Evolutionary conservation across 2,329 filamentous ascomycete species (phyloP).

Genomic region (Didymella segeticola): DNA sequence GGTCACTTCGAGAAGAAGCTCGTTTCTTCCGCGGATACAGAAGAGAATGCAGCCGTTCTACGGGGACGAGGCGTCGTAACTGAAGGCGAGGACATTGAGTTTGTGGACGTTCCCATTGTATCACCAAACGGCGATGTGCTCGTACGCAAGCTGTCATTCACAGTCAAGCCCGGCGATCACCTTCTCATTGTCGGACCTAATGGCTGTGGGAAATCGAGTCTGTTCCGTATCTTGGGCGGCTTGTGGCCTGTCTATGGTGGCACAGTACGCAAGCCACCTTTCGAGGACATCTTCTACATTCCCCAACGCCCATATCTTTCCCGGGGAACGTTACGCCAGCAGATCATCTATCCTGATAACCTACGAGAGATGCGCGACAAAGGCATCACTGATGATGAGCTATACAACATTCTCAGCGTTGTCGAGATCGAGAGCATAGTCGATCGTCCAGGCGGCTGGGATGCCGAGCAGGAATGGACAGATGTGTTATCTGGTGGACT

Average conservation of each 20-base stretch:
- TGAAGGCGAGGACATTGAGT: conserved; percentile 84
- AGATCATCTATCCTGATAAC: conserved; percentile 95
- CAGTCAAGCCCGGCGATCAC: conserved; percentile 84
- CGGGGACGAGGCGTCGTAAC: conserved; percentile 80
- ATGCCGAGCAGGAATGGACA: conserved; percentile 95
- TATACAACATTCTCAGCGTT: conserved; percentile 75
- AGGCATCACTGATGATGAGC: conserved; percentile 80
- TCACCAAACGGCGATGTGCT: conserved; percentile 96
- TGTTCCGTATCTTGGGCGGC: conserved; percentile 95
- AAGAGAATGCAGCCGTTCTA: conserved; percentile 82
- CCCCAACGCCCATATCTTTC: conserved; percentile 94
- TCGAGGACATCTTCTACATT: conserved; percentile 96
- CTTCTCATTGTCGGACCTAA: conserved; percentile 95
- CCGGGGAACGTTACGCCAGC: conserved; percentile 88
- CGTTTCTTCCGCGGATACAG: conserved; percentile 83
- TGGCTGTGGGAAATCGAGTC: conserved; percentile 92
- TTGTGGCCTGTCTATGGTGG: conserved; percentile 98
- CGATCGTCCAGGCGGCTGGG: conserved; percentile 81
- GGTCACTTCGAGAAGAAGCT: conserved; percentile 97
- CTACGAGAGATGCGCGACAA: conserved; percentile 86
- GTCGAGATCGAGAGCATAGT: conserved; percentile 86
- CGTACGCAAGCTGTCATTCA: conserved; percentile 83
- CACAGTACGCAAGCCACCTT: conserved; percentile 87
- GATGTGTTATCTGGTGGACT: conserved; percentile 91
- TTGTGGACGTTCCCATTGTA: conserved; percentile 90